phyloP scores from a whole-genome alignment of 2,329 filamentous ascomycete genomes.

The Scytalidium sp. region DNA sequence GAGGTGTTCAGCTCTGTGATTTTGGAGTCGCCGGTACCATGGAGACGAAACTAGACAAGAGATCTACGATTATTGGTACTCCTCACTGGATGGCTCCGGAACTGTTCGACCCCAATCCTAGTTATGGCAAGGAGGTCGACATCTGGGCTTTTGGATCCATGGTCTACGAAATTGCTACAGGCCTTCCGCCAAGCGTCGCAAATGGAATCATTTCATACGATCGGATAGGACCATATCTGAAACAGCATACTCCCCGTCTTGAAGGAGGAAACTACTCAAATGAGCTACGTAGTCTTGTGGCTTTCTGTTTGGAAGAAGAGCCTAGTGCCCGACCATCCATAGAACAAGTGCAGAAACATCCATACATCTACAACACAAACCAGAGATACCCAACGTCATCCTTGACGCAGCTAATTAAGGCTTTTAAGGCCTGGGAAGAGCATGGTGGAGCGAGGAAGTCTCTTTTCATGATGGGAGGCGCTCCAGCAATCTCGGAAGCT shows the following conservation, averaged over 20 bases:
- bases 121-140: slow-evolving; percentile 71
- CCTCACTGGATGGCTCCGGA: slow-evolving; percentile 87
- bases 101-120: slow-evolving; percentile 61
- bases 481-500: slow-evolving; percentile 38
- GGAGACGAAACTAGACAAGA: slow-evolving; percentile 72
- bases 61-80: slow-evolving; percentile 78
- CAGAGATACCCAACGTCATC: slow-evolving; percentile 60
- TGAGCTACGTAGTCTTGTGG: slow-evolving; percentile 65
- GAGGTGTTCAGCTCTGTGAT: slow-evolving; percentile 77
- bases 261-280: slow-evolving; percentile 70
- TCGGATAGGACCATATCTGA: slow-evolving; percentile 52
- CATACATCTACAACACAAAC: slow-evolving; percentile 63
- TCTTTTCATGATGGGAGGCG: slow-evolving; percentile 58
- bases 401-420: slow-evolving; percentile 64
- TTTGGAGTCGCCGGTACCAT: slow-evolving; percentile 81
- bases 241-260: slow-evolving; percentile 62
- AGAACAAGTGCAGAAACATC: slow-evolving; percentile 65
- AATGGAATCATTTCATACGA: slow-evolving; percentile 43
- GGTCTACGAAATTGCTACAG: slow-evolving; percentile 77
- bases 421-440: slow-evolving; percentile 73
- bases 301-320: slow-evolving; percentile 70
- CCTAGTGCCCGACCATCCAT: slow-evolving; percentile 67
- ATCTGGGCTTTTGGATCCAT: slow-evolving; percentile 86
- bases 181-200: slow-evolving; percentile 66
- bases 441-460: slow-evolving; percentile 68